Conservation (phyloP, 768 basidiomycete species). For the Russula ochroleuca region DNA sequence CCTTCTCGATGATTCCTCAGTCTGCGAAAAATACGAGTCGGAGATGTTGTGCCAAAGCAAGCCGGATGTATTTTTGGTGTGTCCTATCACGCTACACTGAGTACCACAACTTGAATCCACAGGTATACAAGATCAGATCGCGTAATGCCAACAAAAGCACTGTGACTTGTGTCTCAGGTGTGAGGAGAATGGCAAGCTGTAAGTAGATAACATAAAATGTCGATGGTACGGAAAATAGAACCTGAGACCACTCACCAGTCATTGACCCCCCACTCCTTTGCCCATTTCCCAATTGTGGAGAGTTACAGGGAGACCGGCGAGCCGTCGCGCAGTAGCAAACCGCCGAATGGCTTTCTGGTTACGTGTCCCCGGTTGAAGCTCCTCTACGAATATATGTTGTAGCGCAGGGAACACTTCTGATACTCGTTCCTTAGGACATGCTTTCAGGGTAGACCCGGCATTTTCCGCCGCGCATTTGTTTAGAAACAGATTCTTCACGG, state of each 20-base stretch:
- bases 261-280: neutral
- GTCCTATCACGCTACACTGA: neutral
- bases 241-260: neutral
- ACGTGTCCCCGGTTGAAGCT: neutral
- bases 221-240: neutral
- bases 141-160: neutral
- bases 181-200: neutral
- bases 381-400: neutral
- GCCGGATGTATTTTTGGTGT: too few species aligned
- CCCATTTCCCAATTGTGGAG: neutral
- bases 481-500: neutral
- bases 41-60: too few species aligned
- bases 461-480: neutral
- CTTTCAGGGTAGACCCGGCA: neutral
- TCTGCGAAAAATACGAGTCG: too few species aligned
- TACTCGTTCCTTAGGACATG: neutral
- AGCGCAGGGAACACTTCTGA: neutral
- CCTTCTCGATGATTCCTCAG: too few species aligned
- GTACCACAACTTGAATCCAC: neutral
- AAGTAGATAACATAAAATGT: neutral
- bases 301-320: neutral
- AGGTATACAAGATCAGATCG: neutral
- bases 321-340: neutral
- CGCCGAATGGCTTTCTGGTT: neutral
- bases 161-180: neutral